A percentile compares a stretch with the other conserved stretches of the same genome.
Conservation (phyloP, 345 rosid species). For the Murraya paniculata region DNA sequence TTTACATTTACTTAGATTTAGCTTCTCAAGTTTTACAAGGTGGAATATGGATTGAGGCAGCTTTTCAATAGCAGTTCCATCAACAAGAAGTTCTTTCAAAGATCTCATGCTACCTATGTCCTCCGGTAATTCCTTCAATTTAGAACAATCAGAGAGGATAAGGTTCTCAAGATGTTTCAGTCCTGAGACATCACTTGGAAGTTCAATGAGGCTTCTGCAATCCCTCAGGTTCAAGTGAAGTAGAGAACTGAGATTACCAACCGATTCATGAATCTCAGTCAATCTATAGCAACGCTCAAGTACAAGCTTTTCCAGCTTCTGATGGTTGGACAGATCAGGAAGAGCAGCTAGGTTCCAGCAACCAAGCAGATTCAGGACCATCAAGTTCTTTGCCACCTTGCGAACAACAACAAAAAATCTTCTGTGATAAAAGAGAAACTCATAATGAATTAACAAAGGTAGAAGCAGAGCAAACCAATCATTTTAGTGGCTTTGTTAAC, state of each 20-base stretch:
- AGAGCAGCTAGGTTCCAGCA: slow-evolving; percentile 34
- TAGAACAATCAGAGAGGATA: slow-evolving; percentile 35
- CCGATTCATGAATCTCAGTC: slow-evolving; percentile 32
- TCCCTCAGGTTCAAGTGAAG: slow-evolving; percentile 34
- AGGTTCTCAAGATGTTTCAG: slow-evolving; percentile 39
- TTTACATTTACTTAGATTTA: slow-evolving; percentile 32
- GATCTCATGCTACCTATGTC: slow-evolving; percentile 40
- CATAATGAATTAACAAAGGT: neutral
- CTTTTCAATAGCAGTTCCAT: slow-evolving; percentile 35
- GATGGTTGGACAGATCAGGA: slow-evolving; percentile 40
- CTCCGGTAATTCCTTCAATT: slow-evolving; percentile 39
- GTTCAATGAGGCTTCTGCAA: slow-evolving; percentile 35
- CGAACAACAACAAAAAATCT: slow-evolving; percentile 1
- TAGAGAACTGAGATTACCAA: slow-evolving; percentile 34
- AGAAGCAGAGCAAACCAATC: neutral
- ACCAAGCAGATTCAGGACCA: slow-evolving; percentile 37
- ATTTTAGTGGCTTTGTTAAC: neutral
- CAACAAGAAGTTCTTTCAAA: slow-evolving; percentile 41
- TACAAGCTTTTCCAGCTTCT: slow-evolving; percentile 38
- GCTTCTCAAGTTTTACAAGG: slow-evolving; percentile 41
- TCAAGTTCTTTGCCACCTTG: slow-evolving; percentile 41
- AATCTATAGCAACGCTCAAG: slow-evolving; percentile 34
- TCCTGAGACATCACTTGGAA: slow-evolving; percentile 45
- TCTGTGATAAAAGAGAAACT: neutral
- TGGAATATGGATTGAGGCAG: slow-evolving; percentile 43